Percentiles rank a stretch among this genome's conserved stretches.
Conservation (phyloP, 352 stramenopile genomes). For the Phytophthora pisi region DNA sequence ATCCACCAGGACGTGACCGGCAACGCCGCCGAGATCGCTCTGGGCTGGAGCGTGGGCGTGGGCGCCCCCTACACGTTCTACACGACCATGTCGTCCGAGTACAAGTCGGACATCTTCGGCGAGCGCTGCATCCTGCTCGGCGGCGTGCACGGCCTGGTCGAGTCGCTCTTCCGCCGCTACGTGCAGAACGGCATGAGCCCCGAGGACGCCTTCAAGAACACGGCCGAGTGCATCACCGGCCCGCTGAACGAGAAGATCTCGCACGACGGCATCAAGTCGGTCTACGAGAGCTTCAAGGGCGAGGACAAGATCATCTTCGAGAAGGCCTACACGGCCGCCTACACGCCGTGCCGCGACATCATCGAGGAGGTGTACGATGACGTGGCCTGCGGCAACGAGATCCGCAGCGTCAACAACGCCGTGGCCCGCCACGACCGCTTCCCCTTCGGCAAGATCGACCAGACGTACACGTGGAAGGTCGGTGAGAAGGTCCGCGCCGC, state of each 20-base stretch:
- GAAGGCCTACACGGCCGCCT: conserved; percentile 95
- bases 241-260: conserved; percentile 98
- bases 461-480: conserved; percentile 97
- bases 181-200: conserved; percentile 93
- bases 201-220: conserved; percentile 97
- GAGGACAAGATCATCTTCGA: conserved; percentile 95
- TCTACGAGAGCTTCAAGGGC: conserved; percentile 94
- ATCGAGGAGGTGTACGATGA: conserved; percentile 99
- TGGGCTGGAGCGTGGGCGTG: conserved; percentile 97
- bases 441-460: conserved; percentile 98
- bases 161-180: conserved; percentile 97
- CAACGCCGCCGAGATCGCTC: conserved; percentile 94
- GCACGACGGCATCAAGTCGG: conserved; percentile 96
- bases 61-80: conserved; percentile 98
- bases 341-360: conserved; percentile 96
- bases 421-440: conserved; percentile 94
- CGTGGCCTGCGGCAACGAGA: conserved; percentile 97
- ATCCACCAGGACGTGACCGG: conserved; percentile 96
- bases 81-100: conserved; percentile 96
- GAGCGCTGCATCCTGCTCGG: conserved; percentile 97
- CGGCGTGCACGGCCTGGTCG: conserved; percentile 97
- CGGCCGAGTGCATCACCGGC: conserved; percentile 97
- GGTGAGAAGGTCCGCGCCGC: conserved; percentile 95
- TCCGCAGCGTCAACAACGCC: conserved; percentile 98
- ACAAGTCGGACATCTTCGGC: conserved; percentile 98